Percentiles rank a stretch among this genome's conserved stretches.
Evolutionary conservation across 768 basidiomycete genomes (phyloP).

Genomic region (Heimioporus sp.): DNA sequence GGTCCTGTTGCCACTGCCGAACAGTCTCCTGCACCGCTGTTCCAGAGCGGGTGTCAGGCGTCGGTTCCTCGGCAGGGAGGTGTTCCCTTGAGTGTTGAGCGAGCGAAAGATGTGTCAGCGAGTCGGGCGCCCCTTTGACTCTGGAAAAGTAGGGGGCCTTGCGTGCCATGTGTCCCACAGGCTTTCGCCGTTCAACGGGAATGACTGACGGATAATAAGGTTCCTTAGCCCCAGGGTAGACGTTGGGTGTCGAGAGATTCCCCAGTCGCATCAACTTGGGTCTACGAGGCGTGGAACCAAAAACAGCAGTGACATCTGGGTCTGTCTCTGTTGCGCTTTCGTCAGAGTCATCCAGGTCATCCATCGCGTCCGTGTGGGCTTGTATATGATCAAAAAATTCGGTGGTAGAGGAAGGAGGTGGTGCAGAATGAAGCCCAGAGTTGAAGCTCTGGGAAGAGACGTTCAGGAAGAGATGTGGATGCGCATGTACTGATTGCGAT

Average conservation of each 20-base stretch:
- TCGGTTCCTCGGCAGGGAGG: constrained; percentile 20
- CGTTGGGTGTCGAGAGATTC: constrained; percentile 68
- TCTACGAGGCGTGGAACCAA: constrained; percentile 26
- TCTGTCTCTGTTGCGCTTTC: constrained; percentile 41
- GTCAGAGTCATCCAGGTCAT: constrained; percentile 64
- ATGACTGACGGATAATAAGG: constrained; percentile 33
- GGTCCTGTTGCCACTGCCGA: constrained; percentile 29
- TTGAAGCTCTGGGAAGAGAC: constrained; percentile 45
- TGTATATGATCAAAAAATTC: constrained; percentile 79
- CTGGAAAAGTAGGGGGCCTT: constrained; percentile 46
- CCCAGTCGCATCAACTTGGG: constrained; percentile 60
- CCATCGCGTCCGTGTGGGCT: constrained; percentile 67
- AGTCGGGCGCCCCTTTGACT: constrained; percentile 36
- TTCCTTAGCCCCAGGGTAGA: constrained; percentile 43
- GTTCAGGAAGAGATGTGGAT: constrained; percentile 37
- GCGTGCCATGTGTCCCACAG: constrained; percentile 51
- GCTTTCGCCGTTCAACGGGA: constrained; percentile 40
- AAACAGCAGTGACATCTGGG: constrained; percentile 33
- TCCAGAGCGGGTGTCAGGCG: constrained; percentile 13
- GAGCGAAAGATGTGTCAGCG: constrained; percentile 31
- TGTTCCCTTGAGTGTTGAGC: constrained; percentile 44
- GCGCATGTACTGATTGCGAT: constrained; percentile 16
- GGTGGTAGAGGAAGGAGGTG: constrained; percentile 61
- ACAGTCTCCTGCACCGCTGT: constrained; percentile 22
- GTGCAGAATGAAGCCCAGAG: constrained; percentile 55